Evolutionary conservation across 176 grass and related monocot genomes (phyloP), one percentile per base, ranked within the genome.

Genomic region (Avena sativa): DNA sequence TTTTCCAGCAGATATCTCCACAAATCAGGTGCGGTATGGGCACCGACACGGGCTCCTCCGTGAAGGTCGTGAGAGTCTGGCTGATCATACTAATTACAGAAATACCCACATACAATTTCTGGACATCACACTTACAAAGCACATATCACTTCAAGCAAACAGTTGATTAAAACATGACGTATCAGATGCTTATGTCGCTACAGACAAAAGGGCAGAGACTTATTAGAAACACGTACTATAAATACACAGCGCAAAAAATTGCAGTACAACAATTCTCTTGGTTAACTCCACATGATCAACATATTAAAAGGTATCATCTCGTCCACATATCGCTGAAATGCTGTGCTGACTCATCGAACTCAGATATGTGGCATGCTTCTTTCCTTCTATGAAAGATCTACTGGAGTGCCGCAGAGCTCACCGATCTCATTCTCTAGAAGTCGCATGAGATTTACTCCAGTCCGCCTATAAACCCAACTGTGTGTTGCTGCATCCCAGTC

Each of bases 391-490:
- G 78, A 89, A 87, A 95, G 91, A 74, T 87, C 84, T 70, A 89
- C 83, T 59, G 91, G 86, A 40, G 86, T 58, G 21, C 88, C 85
- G 68, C 93, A 95, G 14, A 98, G 73, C 84, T 90, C 81, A 55
- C 82, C 38, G 1, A 98, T 50, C 88, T 95, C 95, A 78, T 92
- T 64, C 88, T 89, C 88, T 9, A 98, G 73, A 84, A 98, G 91
- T 3, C 87, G 62, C 26, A 89, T 60, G 61, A 95, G 81, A 58
- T 93, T 87, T 6, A 88, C 89, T 85, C 94, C 87, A n/a, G 88
- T 98, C 67, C 93, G 69, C 76, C 88, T 88, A 62, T 98, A 98
- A 75, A 98, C 66, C 93, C 95, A 98, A 81, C 83, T 26, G 19
- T 64, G 70, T 55, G 83, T 34, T 85, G 81, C 34, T 32, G 66